These are phyloP conservation scores for Cutaneotrichosporon cavernicola DNA, from an alignment of 1,284 basidiomycete genomes.

Conservation along the genomic window DNA sequence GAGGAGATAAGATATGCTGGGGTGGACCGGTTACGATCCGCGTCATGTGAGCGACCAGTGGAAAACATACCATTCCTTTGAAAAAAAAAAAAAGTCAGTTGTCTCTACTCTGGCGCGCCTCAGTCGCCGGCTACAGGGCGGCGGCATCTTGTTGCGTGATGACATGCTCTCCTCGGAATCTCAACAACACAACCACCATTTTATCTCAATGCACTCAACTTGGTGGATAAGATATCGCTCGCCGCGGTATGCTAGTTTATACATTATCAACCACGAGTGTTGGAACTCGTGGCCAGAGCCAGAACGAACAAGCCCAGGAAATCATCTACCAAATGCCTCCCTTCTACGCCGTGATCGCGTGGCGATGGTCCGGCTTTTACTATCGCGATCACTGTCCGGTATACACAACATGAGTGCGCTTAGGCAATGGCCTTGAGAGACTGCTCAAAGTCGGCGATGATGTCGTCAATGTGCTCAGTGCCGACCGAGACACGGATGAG, in stretches of 20 bases:
- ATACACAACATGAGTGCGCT: background rate
- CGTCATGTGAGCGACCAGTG: no score
- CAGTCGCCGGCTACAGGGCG: no score
- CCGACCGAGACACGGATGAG: conserved; percentile 74
- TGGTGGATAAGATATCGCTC: no score
- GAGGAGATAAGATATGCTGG: no score
- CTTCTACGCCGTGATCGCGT: conserved; percentile 1
- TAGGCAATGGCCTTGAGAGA: conserved; percentile 53
- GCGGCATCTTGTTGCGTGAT: no score
- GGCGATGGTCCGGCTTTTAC: conserved; percentile 5
- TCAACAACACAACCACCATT: no score
- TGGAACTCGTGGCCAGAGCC: conserved; percentile 5
- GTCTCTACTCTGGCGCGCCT: no score
- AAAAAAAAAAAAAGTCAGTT: no score
- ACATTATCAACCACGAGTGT: conserved; percentile 3
- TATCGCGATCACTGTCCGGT: background rate
- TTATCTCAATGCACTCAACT: no score
- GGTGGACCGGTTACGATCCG: no score
- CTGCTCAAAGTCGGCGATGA: conserved; percentile 78
- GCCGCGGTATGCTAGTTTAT: background rate
- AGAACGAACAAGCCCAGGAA: conserved; percentile 6
- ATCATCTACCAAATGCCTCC: background rate
- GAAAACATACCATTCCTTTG: no score
- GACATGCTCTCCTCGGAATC: no score
- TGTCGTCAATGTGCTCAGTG: conserved; percentile 81